Conservation (phyloP, 139 green algal genomes). For the Chlorella sp. region DNA sequence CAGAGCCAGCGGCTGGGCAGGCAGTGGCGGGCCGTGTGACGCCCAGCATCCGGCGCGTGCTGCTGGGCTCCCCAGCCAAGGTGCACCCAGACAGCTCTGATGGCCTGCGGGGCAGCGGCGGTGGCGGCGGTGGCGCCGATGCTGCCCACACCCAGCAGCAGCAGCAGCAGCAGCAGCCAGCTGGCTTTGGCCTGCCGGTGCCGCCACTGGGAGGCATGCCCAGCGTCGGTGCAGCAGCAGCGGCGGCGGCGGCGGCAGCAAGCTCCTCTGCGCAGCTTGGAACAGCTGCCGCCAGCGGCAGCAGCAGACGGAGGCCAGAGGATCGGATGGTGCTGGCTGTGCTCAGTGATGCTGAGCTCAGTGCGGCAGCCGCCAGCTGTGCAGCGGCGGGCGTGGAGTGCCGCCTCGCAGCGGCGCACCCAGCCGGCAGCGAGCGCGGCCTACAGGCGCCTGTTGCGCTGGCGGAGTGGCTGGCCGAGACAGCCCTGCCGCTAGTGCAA, state of each 20-base stretch:
- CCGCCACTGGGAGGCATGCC: too few relatives aligned
- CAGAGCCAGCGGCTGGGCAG: background rate
- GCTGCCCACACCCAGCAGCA: too few relatives aligned
- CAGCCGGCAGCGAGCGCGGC: background rate
- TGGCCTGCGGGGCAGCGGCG: too few relatives aligned
- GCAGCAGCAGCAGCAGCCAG: too few relatives aligned
- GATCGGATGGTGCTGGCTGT: constrained; percentile 4
- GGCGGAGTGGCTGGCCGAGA: background rate
- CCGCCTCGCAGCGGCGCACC: background rate
- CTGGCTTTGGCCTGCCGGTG: too few relatives aligned
- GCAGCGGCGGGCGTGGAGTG: constrained; percentile 21
- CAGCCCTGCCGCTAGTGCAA: constrained; percentile 9
- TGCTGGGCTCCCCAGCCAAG: background rate
- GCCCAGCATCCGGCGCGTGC: background rate
- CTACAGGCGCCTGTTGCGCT: constrained; percentile 15
- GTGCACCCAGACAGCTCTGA: constrained; percentile 1
- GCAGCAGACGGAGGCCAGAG: background rate
- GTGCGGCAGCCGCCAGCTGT: background rate
- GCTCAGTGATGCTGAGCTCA: constrained; percentile 3
- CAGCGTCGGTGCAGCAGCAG: background rate
- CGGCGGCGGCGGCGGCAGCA: background rate
- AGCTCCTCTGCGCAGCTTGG: background rate
- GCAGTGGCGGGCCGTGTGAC: background rate
- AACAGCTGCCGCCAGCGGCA: background rate
- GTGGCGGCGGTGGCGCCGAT: too few relatives aligned